These are phyloP conservation scores for Taphrina betulina DNA, from an alignment of 1,139 yeast species.

Conservation along the genomic window DNA sequence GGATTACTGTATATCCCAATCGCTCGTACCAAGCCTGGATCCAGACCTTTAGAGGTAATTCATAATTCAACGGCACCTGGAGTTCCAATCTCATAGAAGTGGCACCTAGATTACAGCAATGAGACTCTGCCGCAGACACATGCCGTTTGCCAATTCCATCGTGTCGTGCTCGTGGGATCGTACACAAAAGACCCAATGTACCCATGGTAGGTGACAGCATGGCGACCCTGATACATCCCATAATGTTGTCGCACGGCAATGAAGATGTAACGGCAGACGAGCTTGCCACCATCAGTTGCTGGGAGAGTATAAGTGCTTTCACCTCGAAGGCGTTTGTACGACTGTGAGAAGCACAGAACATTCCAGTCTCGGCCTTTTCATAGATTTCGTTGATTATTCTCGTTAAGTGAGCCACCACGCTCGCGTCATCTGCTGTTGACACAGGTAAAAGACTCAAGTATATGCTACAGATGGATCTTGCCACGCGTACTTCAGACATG, in stretches of 20 bases:
- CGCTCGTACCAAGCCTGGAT: slow-evolving; percentile 1
- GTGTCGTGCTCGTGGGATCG: not conserved
- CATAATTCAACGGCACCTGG: not conserved
- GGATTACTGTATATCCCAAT: not conserved
- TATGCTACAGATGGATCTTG: too few species aligned
- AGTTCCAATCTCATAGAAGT: not conserved
- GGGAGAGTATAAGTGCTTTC: not conserved
- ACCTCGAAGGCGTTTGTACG: not conserved
- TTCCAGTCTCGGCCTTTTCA: not conserved
- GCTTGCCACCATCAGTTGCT: not conserved
- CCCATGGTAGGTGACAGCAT: slow-evolving; percentile 2
- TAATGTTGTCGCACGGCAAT: not conserved
- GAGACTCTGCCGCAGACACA: not conserved
- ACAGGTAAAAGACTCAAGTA: not conserved
- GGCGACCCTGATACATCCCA: not conserved
- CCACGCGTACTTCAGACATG: too few species aligned
- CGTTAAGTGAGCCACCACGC: not conserved
- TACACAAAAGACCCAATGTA: not conserved
- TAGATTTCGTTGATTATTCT: not conserved
- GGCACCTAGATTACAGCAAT: not conserved
- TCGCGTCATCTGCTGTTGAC: not conserved
- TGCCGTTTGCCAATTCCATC: not conserved
- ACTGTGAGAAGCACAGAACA: not conserved
- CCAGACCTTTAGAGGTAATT: slow-evolving; percentile 2
- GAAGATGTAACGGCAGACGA: not conserved